A percentile compares a stretch with the other conserved stretches of the same genome.
These are phyloP conservation scores for Hemisphaericaspora lyxosophila DNA, from an alignment of 1,139 yeast species.

Conservation along the genomic window DNA sequence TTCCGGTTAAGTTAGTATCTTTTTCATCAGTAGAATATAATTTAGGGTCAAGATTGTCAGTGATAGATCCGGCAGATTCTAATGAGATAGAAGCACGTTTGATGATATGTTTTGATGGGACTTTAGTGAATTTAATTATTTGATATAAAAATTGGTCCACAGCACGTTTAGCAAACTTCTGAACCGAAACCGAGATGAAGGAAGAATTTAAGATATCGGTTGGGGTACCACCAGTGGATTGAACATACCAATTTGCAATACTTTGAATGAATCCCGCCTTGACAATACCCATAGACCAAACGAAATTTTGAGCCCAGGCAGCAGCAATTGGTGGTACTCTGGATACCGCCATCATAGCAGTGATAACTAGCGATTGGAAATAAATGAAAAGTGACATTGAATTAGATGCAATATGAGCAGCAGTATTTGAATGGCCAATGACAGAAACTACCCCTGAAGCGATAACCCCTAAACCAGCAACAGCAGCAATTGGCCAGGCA, in stretches of 20 bases:
- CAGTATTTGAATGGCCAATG: slow-evolving; percentile 87
- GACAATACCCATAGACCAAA: slow-evolving; percentile 94
- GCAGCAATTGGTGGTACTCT: slow-evolving; percentile 95
- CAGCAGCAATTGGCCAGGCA: slow-evolving; percentile 94
- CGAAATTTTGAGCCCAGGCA: slow-evolving; percentile 97
- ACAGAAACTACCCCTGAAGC: slow-evolving; percentile 87
- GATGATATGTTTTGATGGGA: slow-evolving; percentile 1
- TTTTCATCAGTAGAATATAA: slow-evolving; percentile 76
- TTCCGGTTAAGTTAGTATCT: slow-evolving; percentile 51
- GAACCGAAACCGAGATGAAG: slow-evolving; percentile 75
- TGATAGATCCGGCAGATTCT: slow-evolving; percentile 32
- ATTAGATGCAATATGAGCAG: slow-evolving; percentile 96
- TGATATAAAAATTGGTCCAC: slow-evolving; percentile 5
- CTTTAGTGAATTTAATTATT: background rate
- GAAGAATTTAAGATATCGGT: slow-evolving; percentile 63
- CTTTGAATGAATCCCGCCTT: slow-evolving; percentile 76
- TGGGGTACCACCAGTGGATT: slow-evolving; percentile 90
- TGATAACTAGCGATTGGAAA: slow-evolving; percentile 90
- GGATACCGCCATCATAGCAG: slow-evolving; percentile 94
- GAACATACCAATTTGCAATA: slow-evolving; percentile 91
- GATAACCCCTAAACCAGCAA: slow-evolving; percentile 82
- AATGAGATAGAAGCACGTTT: slow-evolving; percentile 22
- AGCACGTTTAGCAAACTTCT: slow-evolving; percentile 31
- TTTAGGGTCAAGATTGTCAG: slow-evolving; percentile 48
- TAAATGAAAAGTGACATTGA: slow-evolving; percentile 89